Conservation (phyloP, 2,329 filamentous ascomycete species). For the Penicillium frequentans region DNA sequence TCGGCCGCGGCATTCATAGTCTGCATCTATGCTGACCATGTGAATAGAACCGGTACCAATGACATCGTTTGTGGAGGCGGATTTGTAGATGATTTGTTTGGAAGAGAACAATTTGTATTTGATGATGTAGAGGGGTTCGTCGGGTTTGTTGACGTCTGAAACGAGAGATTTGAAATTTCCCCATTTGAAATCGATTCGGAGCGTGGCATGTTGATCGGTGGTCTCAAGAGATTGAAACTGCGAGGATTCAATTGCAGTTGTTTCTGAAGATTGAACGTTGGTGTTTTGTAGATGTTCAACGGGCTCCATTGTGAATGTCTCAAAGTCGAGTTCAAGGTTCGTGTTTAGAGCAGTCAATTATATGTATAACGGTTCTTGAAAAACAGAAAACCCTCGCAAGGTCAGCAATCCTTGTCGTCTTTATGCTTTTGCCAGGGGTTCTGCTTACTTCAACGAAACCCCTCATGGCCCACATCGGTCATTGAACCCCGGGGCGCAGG, state of each 20-base stretch:
- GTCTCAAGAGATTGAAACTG: background rate
- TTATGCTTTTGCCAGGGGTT: background rate
- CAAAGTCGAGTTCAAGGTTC: background rate
- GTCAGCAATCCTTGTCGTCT: background rate
- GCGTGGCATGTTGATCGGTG: background rate
- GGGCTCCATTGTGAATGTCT: background rate
- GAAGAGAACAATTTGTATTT: constrained; percentile 14
- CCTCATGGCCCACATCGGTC: background rate
- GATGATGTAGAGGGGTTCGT: constrained; percentile 22
- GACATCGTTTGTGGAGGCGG: background rate
- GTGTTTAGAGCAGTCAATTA: background rate
- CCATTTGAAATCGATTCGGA: constrained; percentile 30
- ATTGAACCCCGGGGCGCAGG: background rate
- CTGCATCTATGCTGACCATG: constrained; percentile 26
- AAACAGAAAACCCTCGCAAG: too few species aligned
- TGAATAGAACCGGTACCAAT: constrained; percentile 26
- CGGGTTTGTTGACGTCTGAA: constrained; percentile 15
- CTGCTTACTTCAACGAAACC: background rate
- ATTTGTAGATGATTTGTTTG: constrained; percentile 21
- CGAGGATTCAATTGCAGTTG: background rate
- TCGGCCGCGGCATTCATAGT: constrained; percentile 26
- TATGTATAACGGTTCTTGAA: background rate
- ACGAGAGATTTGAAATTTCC: constrained; percentile 24
- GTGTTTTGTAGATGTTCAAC: background rate
- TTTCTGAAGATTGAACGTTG: background rate